Percentiles rank a stretch among this genome's conserved stretches.
These are phyloP conservation scores for Monascus purpureus DNA, from an alignment of 495 filamentous ascomycete species.

Conservation along the genomic window DNA sequence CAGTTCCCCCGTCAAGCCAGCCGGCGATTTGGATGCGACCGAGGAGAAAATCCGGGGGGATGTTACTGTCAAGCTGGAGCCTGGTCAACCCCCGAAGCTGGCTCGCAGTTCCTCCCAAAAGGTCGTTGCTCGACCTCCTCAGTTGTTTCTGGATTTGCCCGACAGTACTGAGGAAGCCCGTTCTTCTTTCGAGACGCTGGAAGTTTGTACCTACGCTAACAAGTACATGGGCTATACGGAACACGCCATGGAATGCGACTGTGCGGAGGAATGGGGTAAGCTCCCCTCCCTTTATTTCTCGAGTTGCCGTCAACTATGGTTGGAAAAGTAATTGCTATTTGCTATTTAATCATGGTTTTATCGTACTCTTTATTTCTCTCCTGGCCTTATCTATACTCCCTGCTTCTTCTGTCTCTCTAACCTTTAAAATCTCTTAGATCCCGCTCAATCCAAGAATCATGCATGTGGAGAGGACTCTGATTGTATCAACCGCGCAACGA, in stretches of 20 bases:
- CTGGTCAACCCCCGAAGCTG: constrained; percentile 57
- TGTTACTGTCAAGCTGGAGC: constrained; percentile 49
- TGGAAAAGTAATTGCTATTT: neutral
- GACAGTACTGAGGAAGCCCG: constrained; percentile 65
- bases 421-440: constrained; percentile 37
- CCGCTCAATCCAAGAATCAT: constrained; percentile 46
- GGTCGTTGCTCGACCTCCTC: constrained; percentile 40
- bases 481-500: constrained; percentile 96
- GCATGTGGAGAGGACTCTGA: constrained; percentile 95
- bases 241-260: constrained; percentile 91
- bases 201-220: constrained; percentile 72
- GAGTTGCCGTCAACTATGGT: too few relatives aligned
- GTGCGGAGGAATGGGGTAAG: constrained; percentile 92
- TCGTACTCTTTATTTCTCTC: constrained; percentile 1
- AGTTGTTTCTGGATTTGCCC: constrained; percentile 53
- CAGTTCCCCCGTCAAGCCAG: constrained; percentile 9
- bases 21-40: constrained; percentile 7
- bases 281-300: constrained; percentile 10
- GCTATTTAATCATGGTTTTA: neutral
- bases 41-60: constrained; percentile 41
- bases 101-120: constrained; percentile 65
- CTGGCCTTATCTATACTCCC: neutral
- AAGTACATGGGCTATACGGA: constrained; percentile 84
- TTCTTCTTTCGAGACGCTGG: constrained; percentile 64
- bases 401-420: neutral